These are phyloP conservation scores for Caloboletus inedulis DNA, from an alignment of 1,284 basidiomycete species.

Conservation along the genomic window DNA sequence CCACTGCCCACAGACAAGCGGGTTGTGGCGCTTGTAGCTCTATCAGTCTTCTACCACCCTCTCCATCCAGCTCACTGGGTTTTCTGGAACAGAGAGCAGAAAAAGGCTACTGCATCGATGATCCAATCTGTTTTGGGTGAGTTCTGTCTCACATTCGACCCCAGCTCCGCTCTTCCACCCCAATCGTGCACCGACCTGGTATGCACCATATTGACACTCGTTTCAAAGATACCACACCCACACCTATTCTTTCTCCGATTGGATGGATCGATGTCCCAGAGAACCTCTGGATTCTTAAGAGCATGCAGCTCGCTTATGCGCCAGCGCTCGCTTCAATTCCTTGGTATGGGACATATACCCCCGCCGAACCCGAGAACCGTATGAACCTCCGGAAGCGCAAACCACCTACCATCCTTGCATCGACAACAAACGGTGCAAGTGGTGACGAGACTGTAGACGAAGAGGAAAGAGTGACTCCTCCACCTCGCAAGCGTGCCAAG, in stretches of 20 bases:
- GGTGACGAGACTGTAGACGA: conserved; percentile 32
- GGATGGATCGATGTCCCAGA: conserved; percentile 33
- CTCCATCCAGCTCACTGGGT: conserved; percentile 34
- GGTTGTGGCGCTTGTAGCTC: conserved; percentile 32
- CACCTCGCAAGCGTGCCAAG: conserved; percentile 31
- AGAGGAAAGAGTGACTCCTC: conserved; percentile 29
- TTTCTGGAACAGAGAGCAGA: conserved; percentile 35
- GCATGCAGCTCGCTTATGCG: conserved; percentile 30
- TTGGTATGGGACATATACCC: conserved; percentile 33
- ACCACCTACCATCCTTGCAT: conserved; percentile 21
- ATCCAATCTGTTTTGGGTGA: conserved; percentile 29
- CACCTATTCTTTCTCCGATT: conserved; percentile 35
- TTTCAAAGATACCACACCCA: conserved; percentile 26
- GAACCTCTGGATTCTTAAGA: conserved; percentile 35
- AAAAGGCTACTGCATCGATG: conserved; percentile 25
- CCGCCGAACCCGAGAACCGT: conserved; percentile 30
- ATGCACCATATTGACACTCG: conserved; percentile 11
- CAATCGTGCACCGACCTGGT: conserved; percentile 1
- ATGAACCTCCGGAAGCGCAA: conserved; percentile 35
- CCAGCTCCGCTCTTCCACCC: not conserved
- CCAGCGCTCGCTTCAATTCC: conserved; percentile 22
- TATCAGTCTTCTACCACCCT: conserved; percentile 34
- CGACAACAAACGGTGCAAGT: conserved; percentile 14
- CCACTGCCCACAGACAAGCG: conserved; percentile 30
- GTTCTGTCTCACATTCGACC: conserved; percentile 7